Percentiles rank a stretch among this genome's conserved stretches.
Conservation (phyloP, 257 asterid species). For the Solanum okadae region DNA sequence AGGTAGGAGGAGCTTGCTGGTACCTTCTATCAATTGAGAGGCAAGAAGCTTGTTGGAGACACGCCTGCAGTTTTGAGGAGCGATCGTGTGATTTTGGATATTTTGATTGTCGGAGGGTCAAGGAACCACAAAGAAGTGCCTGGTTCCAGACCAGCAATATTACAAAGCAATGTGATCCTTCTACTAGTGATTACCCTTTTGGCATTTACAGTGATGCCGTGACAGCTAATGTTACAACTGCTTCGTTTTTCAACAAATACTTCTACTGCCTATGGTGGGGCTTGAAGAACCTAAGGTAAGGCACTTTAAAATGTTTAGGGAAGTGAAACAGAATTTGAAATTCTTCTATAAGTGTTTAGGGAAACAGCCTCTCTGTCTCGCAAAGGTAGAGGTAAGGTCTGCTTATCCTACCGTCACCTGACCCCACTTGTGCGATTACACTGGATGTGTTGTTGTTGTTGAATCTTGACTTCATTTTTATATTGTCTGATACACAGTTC, state of each 20-base stretch:
- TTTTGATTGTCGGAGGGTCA: constrained; percentile 54
- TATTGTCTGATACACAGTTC: constrained; percentile 45
- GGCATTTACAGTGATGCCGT: constrained; percentile 86
- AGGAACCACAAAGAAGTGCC: constrained; percentile 26
- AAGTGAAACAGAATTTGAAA: not conserved
- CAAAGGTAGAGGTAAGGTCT: not conserved
- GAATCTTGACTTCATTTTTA: not conserved
- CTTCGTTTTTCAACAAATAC: constrained; percentile 69
- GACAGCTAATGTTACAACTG: constrained; percentile 51
- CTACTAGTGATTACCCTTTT: constrained; percentile 42
- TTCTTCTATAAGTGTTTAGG: not conserved
- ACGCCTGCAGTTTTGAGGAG: constrained; percentile 43
- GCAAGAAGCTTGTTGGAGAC: constrained; percentile 93
- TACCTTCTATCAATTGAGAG: constrained; percentile 86
- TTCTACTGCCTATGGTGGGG: constrained; percentile 98
- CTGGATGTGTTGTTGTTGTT: not conserved
- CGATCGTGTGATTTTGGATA: constrained; percentile 39
- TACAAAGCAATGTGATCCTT: constrained; percentile 45
- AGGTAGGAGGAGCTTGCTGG: constrained; percentile 95
- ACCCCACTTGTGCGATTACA: not conserved
- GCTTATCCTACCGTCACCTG: not conserved
- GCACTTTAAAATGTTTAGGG: not conserved
- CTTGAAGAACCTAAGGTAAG: constrained; percentile 76
- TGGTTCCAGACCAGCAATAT: constrained; percentile 79
- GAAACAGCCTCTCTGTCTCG: not conserved